Conservation (phyloP, 306 rosid genomes). For the Lagenaria siceraria region DNA sequence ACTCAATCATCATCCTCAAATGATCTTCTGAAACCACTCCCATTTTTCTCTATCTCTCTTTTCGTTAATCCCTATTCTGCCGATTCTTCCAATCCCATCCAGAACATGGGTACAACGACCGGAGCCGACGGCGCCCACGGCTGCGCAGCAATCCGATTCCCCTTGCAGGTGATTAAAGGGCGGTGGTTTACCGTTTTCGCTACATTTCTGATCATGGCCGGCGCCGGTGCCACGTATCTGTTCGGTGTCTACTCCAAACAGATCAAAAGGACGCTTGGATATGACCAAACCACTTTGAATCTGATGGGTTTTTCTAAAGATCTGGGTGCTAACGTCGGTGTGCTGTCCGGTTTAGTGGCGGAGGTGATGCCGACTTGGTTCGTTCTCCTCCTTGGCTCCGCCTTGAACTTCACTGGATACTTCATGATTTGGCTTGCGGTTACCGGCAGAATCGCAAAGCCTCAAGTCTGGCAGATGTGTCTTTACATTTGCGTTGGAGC, state of each 20-base stretch:
- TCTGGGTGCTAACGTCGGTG: constrained; percentile 36
- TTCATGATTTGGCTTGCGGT: constrained; percentile 45
- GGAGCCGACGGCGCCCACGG: neutral
- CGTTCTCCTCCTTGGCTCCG: constrained; percentile 31
- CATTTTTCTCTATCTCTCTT: too few relatives aligned
- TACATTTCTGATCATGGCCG: constrained; percentile 41
- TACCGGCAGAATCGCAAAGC: constrained; percentile 23
- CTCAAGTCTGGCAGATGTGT: constrained; percentile 47
- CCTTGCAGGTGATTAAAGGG: constrained; percentile 15
- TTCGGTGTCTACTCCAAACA: constrained; percentile 32
- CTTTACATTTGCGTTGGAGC: constrained; percentile 32
- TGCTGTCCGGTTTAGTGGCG: constrained; percentile 31
- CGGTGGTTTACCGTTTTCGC: constrained; percentile 42
- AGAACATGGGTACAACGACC: too few relatives aligned
- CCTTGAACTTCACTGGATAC: constrained; percentile 31
- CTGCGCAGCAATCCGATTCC: neutral
- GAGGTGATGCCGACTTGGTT: constrained; percentile 44
- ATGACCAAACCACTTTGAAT: constrained; percentile 33
- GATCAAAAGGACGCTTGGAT: constrained; percentile 33
- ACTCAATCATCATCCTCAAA: too few relatives aligned
- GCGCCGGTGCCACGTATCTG: constrained; percentile 35
- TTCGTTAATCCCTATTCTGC: too few relatives aligned
- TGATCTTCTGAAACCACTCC: too few relatives aligned
- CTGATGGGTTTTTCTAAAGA: constrained; percentile 35
- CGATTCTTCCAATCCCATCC: too few relatives aligned